phyloP scores from a whole-genome alignment of 2,329 filamentous ascomycete species.

The Diaporthe sp. region DNA sequence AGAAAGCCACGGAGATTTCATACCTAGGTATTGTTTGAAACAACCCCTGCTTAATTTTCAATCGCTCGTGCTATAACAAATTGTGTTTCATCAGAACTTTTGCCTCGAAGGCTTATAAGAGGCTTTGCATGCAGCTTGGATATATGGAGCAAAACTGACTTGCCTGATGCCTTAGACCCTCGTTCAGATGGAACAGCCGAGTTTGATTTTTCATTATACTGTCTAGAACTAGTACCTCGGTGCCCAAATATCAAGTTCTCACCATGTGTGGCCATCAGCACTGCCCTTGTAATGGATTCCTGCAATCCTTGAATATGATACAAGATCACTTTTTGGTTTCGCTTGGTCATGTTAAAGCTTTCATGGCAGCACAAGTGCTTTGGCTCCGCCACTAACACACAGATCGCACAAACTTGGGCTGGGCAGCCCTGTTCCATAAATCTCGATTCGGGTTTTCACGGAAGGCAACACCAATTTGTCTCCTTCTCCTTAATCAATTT shows the following conservation, averaged over 20 bases:
- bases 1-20: not conserved
- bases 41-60: not conserved
- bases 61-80: not conserved
- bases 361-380: not conserved
- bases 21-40: not conserved
- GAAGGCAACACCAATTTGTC: too few species aligned
- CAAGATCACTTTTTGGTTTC: not conserved
- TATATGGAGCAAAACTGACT: not conserved
- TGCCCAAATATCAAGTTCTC: not conserved
- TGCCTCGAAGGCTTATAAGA: too few species aligned
- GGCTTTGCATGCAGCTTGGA: not conserved
- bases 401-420: not conserved
- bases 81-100: not conserved
- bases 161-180: not conserved
- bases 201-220: too few species aligned
- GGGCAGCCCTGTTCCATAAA: not conserved
- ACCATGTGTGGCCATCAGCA: not conserved
- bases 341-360: not conserved
- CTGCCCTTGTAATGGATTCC: not conserved
- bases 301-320: not conserved
- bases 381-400: not conserved
- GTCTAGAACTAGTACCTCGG: not conserved
- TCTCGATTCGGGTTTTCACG: not conserved
- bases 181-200: not conserved
- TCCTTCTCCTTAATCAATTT: not conserved